phyloP scores from a whole-genome alignment of 352 stramenopile genomes.

The Globisporangium paddicum region DNA sequence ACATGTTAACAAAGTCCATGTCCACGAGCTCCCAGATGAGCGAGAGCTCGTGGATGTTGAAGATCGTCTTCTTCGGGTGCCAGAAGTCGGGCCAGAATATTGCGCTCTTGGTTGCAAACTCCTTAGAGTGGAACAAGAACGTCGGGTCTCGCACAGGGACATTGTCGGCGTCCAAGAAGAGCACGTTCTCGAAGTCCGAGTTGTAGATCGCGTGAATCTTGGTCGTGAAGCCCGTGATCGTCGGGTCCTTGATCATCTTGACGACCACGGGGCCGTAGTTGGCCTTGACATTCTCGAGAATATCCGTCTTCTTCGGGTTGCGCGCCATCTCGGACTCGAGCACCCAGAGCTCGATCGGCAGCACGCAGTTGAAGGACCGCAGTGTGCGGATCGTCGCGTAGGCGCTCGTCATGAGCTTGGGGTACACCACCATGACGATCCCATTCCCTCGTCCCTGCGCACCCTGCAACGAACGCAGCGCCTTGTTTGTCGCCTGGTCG shows the following conservation, averaged over 20 bases:
- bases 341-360: slow-evolving; percentile 75
- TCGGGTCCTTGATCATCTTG: slow-evolving; percentile 42
- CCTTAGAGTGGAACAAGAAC: slow-evolving; percentile 47
- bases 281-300: slow-evolving; percentile 25
- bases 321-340: slow-evolving; percentile 37
- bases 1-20: slow-evolving; percentile 63
- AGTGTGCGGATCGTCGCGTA: slow-evolving; percentile 58
- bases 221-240: slow-evolving; percentile 44
- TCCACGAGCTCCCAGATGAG: slow-evolving; percentile 66
- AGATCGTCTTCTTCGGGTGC: slow-evolving; percentile 66
- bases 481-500: slow-evolving; percentile 15
- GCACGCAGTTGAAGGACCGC: slow-evolving; percentile 38
- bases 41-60: slow-evolving; percentile 56
- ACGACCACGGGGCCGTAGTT: slow-evolving; percentile 36
- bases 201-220: slow-evolving; percentile 72
- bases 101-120: slow-evolving; percentile 40
- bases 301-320: slow-evolving; percentile 18
- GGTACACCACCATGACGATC: slow-evolving; percentile 71
- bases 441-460: slow-evolving; percentile 33
- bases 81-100: slow-evolving; percentile 82
- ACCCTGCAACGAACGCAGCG: slow-evolving; percentile 18
- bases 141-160: slow-evolving; percentile 56
- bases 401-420: slow-evolving; percentile 60
- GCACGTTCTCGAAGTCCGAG: slow-evolving; percentile 56
- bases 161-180: slow-evolving; percentile 77